phyloP scores from a whole-genome alignment of 352 stramenopile genomes.

The Peronospora farinosa region DNA sequence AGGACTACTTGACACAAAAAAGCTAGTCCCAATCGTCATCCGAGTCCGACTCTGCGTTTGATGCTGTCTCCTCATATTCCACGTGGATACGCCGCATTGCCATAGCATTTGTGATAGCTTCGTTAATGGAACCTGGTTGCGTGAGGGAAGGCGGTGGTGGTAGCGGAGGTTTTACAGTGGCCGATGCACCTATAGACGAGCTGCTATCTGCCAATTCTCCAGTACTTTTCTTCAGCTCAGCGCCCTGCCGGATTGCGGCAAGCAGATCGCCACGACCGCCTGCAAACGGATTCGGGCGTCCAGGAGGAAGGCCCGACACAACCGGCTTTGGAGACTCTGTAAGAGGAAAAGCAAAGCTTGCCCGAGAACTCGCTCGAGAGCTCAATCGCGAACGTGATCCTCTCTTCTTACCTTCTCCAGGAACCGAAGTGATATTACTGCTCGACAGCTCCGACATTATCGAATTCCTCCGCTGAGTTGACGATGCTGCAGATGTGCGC shows the following conservation, averaged over 20 bases:
- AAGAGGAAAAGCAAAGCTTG: conserved; percentile 25
- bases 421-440: conserved; percentile 16
- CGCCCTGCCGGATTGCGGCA: conserved; percentile 66
- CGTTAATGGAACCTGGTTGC: conserved; percentile 56
- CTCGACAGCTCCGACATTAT: conserved; percentile 25
- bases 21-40: conserved; percentile 77
- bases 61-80: conserved; percentile 67
- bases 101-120: conserved; percentile 81
- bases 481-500: conserved; percentile 22
- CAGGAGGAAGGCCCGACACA: conserved; percentile 41
- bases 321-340: conserved; percentile 18
- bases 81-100: conserved; percentile 69
- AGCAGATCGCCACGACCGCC: conserved; percentile 64
- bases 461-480: conserved; percentile 17
- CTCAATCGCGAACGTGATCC: conserved; percentile 25
- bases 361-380: conserved; percentile 33
- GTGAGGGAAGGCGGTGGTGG: conserved; percentile 28
- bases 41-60: conserved; percentile 55
- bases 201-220: conserved; percentile 1
- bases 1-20: conserved; percentile 2
- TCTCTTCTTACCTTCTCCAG: conserved; percentile 22
- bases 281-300: conserved; percentile 61
- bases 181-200: conserved; percentile 14
- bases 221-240: conserved; percentile 45
- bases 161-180: conserved; percentile 15